phyloP scores from a whole-genome alignment of 2,329 filamentous ascomycete species.

The Trichoderma breve region DNA sequence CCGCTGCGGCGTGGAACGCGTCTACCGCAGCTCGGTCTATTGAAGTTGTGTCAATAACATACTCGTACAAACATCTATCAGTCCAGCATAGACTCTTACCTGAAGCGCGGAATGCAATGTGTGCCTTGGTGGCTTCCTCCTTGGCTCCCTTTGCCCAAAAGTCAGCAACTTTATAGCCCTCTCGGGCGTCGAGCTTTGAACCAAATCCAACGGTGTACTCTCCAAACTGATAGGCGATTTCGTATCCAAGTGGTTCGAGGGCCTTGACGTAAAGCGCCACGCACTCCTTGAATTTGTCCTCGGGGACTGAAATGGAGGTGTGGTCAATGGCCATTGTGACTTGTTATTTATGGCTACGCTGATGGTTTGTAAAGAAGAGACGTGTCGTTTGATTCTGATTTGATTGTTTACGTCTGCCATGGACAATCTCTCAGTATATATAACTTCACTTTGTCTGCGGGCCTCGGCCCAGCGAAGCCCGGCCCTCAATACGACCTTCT shows the following conservation, averaged over 20 bases:
- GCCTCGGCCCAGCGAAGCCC: not conserved
- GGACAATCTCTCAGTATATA: not conserved
- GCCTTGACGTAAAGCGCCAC: constrained; percentile 37
- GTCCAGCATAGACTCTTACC: not conserved
- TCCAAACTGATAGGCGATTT: constrained; percentile 28
- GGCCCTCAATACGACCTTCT: not conserved
- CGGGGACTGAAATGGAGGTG: constrained; percentile 32
- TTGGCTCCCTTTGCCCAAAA: constrained; percentile 34
- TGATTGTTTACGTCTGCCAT: not conserved
- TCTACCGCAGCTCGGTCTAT: constrained; percentile 43
- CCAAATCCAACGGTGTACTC: constrained; percentile 35
- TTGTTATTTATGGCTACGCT: not conserved
- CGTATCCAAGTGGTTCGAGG: constrained; percentile 39
- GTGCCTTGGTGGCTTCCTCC: constrained; percentile 22
- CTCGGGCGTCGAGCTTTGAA: constrained; percentile 18
- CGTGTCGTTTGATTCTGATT: not conserved
- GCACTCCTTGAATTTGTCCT: constrained; percentile 29
- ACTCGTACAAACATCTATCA: not conserved
- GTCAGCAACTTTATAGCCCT: constrained; percentile 24
- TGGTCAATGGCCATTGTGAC: constrained; percentile 39
- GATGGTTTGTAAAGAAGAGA: not conserved
- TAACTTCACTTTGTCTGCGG: not conserved
- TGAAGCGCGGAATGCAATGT: constrained; percentile 36
- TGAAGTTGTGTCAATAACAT: not conserved
- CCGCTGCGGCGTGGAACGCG: constrained; percentile 42